Percentiles rank a stretch among this genome's conserved stretches.
These are phyloP conservation scores for Primulina huaijiensis DNA, from an alignment of 257 asterid species.

Conservation along the genomic window DNA sequence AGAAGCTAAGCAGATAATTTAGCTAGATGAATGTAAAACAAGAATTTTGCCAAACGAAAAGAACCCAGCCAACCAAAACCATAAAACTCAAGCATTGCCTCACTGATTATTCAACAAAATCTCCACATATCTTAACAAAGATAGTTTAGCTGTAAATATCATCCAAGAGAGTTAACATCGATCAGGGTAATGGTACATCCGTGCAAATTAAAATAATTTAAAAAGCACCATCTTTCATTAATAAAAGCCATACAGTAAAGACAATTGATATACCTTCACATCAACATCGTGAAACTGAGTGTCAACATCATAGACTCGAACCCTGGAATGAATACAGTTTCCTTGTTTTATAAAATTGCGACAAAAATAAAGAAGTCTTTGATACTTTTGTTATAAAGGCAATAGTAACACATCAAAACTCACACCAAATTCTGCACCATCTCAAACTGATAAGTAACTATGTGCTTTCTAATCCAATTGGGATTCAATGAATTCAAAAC, in stretches of 20 bases:
- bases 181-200: constrained; percentile 2
- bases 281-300: constrained; percentile 72
- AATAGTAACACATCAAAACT: constrained; percentile 41
- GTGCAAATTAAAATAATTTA: constrained; percentile 15
- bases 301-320: constrained; percentile 88
- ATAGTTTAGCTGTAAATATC: neutral
- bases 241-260: constrained; percentile 15
- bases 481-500: constrained; percentile 86
- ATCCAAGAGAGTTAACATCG: constrained; percentile 8
- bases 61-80: neutral
- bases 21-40: neutral
- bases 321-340: constrained; percentile 46
- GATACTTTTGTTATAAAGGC: constrained; percentile 19
- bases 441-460: constrained; percentile 82
- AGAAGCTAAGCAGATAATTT: constrained; percentile 1
- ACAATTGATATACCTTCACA: constrained; percentile 56
- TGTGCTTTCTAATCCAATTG: constrained; percentile 77
- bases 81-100: neutral
- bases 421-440: constrained; percentile 91
- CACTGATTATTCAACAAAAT: constrained; percentile 12
- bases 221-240: neutral
- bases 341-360: constrained; percentile 28
- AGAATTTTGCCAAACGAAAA: neutral
- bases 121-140: neutral
- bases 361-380: constrained; percentile 12